A percentile compares a stretch with the other conserved stretches of the same genome.
phyloP scores from a whole-genome alignment of 2,329 filamentous ascomycete genomes.

The Emergomyces orientalis region DNA sequence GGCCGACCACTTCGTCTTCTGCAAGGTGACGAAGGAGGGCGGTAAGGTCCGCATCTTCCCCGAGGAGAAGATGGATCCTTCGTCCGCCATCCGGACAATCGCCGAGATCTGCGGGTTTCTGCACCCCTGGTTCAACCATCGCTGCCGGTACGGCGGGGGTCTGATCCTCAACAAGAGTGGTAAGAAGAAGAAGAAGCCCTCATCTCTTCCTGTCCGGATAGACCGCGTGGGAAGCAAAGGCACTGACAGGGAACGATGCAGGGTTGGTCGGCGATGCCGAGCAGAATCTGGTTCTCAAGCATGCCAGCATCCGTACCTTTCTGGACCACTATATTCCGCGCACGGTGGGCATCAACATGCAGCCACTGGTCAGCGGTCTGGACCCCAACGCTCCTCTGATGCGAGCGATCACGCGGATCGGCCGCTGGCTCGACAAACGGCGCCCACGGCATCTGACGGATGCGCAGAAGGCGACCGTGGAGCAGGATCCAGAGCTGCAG shows the following conservation, averaged over 20 bases:
- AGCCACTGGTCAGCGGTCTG: constrained; percentile 18
- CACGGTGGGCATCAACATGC: constrained; percentile 11
- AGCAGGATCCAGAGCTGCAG: constrained; percentile 17
- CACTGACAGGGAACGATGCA: not conserved
- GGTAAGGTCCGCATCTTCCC: constrained; percentile 16
- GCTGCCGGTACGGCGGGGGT: constrained; percentile 17
- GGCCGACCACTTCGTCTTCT: constrained; percentile 21
- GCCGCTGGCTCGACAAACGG: constrained; percentile 16
- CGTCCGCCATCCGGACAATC: constrained; percentile 10
- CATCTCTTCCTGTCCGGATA: not conserved
- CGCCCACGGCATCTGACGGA: constrained; percentile 10
- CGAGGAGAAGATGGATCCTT: constrained; percentile 14
- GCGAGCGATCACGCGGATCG: constrained; percentile 16
- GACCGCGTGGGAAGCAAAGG: too few species aligned
- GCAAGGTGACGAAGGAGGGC: constrained; percentile 14
- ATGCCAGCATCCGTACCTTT: constrained; percentile 19
- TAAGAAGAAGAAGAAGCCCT: not conserved
- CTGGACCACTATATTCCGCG: constrained; percentile 19
- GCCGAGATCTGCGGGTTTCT: constrained; percentile 19
- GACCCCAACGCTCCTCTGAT: constrained; percentile 15
- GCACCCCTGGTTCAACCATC: constrained; percentile 18
- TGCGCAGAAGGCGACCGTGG: constrained; percentile 12
- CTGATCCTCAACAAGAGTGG: not conserved
- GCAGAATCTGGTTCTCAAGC: constrained; percentile 19
- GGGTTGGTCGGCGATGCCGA: constrained; percentile 18